Base-by-base conservation (phyloP, 2,329 filamentous ascomycete species). In the Xylaria sp. region DNA sequence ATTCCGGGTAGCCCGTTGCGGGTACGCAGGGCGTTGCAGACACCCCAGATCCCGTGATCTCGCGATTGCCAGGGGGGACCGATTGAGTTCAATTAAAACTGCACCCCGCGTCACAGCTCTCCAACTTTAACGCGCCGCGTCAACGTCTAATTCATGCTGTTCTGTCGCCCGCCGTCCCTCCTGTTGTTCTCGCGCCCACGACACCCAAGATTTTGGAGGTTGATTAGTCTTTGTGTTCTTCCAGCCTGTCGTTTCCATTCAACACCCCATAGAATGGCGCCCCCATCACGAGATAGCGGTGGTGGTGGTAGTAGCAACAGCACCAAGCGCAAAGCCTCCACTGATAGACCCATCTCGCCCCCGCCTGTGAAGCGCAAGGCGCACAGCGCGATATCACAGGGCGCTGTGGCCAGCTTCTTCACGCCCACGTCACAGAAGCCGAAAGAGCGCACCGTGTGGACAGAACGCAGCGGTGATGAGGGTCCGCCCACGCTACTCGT, bases 391-490 rank as follows among this genome's bases (percentile, higher is more conserved):
- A 86, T 85, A 59, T 86, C 86, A 53, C 86, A 89, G 78, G 88
- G 81, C 68, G 89, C 91, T 1, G 89, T 97, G 1, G 87, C 92
- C 23, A 93, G 87, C 63, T 98, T 98, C 83, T 98, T 98, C 81
- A 97, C 90, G 0, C 94, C 94, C 0, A 78, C 87, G 0, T 97
- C 94, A 0, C 89, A 97, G 79, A 97, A 97, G 78, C 89, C 91
- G 38, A 92, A 93, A 15, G 90, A 94, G 59, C 88, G 87, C 66
- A 89, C 92, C 59, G 83, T 81, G 10, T 98, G 96, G 93, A 79
- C 84, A 84, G 81, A 91, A 87, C 78, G 90, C 83, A 77, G 91
- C 2, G 81, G 83, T 0, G 75, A 82, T 57, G 81, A 85, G 7
- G 81, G 79, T 1, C 83, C 83, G 0, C 81, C 83, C 3, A 89